phyloP scores from a whole-genome alignment of 1,139 yeast genomes.

The Lodderomyces theae region DNA sequence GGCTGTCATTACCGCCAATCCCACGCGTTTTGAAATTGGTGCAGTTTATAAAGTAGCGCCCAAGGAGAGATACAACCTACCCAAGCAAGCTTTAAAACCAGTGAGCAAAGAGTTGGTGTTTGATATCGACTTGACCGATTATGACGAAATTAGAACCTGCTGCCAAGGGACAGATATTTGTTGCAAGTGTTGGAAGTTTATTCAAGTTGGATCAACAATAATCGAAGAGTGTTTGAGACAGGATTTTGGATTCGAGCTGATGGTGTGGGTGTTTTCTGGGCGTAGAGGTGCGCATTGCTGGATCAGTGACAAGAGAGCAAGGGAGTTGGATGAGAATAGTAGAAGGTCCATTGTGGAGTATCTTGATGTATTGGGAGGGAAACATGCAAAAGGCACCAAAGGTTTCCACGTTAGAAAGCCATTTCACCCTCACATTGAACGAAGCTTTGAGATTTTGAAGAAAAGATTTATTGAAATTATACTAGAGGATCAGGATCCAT shows the following conservation, averaged over 20 bases:
- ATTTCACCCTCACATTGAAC: conserved; percentile 79
- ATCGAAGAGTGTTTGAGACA: conserved; percentile 70
- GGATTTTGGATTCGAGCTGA: conserved; percentile 85
- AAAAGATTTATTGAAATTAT: conserved; percentile 63
- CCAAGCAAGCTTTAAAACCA: conserved; percentile 79
- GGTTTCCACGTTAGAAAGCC: conserved; percentile 64
- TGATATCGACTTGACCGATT: conserved; percentile 97
- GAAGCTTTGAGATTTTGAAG: conserved; percentile 70
- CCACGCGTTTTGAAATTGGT: conserved; percentile 93
- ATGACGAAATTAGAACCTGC: conserved; percentile 91
- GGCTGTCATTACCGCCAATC: conserved; percentile 69
- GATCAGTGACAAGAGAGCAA: conserved; percentile 86
- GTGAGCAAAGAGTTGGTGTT: conserved; percentile 83
- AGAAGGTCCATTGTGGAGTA: conserved; percentile 82
- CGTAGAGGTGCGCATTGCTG: conserved; percentile 99
- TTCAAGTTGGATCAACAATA: conserved; percentile 79
- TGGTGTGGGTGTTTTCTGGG: conserved; percentile 96
- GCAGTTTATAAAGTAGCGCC: conserved; percentile 90
- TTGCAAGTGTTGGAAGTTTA: conserved; percentile 88
- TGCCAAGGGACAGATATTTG: conserved; percentile 86
- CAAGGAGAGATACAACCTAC: conserved; percentile 72
- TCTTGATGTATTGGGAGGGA: conserved; percentile 68
- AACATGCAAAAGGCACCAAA: conserved; percentile 34
- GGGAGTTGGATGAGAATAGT: conserved; percentile 66
- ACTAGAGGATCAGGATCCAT: conserved; percentile 82